These are phyloP conservation scores for Rubroshorea leprosula DNA, from an alignment of 345 rosid species.

Conservation along the genomic window DNA sequence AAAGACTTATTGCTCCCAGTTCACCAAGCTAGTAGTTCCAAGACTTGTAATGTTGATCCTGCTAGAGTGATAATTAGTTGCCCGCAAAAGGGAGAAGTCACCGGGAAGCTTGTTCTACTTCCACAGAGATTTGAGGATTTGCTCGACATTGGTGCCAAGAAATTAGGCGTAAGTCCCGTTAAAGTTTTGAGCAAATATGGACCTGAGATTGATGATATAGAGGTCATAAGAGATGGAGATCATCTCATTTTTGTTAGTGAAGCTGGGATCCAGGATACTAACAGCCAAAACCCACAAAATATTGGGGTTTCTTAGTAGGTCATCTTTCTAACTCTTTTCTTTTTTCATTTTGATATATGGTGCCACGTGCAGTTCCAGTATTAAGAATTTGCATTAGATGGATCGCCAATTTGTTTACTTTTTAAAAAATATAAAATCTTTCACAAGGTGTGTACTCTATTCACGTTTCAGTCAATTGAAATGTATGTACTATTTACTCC, in stretches of 20 bases:
- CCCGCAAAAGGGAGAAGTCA: slow-evolving; percentile 39
- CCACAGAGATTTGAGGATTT: slow-evolving; percentile 58
- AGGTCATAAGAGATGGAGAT: slow-evolving; percentile 77
- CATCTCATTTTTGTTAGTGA: slow-evolving; percentile 49
- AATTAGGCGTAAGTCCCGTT: slow-evolving; percentile 41
- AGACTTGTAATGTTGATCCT: slow-evolving; percentile 12
- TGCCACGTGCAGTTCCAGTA: neutral
- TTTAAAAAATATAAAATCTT: no score
- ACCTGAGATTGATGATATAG: slow-evolving; percentile 69
- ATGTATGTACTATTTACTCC: no score
- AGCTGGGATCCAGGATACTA: slow-evolving; percentile 4
- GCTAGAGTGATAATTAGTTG: slow-evolving; percentile 67
- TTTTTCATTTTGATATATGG: neutral
- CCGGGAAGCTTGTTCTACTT: slow-evolving; percentile 56
- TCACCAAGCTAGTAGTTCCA: slow-evolving; percentile 12
- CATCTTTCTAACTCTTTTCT: neutral
- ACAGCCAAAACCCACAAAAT: neutral
- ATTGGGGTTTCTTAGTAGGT: slow-evolving; percentile 3
- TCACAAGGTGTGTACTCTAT: no score
- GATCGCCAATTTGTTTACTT: no score
- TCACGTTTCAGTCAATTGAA: no score
- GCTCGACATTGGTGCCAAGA: slow-evolving; percentile 49
- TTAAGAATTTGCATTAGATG: no score
- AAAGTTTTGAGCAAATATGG: slow-evolving; percentile 47
- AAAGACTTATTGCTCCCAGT: slow-evolving; percentile 29